Evolutionary conservation across 768 basidiomycete species (phyloP), one percentile per base, ranked within the genome.

Genomic region (Leccinum subgranulosum): DNA sequence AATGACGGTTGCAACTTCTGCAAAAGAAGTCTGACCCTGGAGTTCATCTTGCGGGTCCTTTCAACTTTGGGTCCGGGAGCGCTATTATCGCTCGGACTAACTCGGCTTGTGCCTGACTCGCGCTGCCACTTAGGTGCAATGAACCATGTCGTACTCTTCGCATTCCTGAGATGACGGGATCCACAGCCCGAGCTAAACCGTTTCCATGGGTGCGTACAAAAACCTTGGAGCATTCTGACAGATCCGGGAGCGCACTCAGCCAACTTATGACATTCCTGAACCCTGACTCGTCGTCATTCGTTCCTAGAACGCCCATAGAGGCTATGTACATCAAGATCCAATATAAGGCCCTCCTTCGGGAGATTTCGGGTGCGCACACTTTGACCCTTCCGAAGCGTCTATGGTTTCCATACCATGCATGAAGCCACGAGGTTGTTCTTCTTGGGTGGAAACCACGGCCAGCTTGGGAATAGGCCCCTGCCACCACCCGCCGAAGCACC

Each of bases 401-500:
- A 54, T 54, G 54, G 27, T 52, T 50, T 56, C 54, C 33, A 45
- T 52, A 50, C 51, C 12, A 45, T 25, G 49, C 21, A 23, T 25
- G 46, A 14, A 55, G 43, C 48, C 67, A 67, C 60, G 62, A 67
- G 62, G 65, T 23, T 34, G 34, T 48, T 43, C 59, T 67, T 64
- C 64, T 49, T 19, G 19, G 27, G 50, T 50, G 50, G 53, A 60
- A 53, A 57, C 59, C 56, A 48, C 53, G n/a, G 29, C 60, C 51
- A 45, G 28, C 57, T 49, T 63, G 54, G 55, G 57, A 62, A 62
- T 19, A 10, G n/a, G 5, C 48, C 11, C 36, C 55, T 62, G 55
- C 56, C 65, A 63, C 57, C 36, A 63, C 57, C 36, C 17, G 58
- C 57, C 48, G 56, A 62, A 55, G 49, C 34, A 46, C 58, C 34